phyloP scores from a whole-genome alignment of 805 yeast genomes.

The Pachysolen tannophilus region DNA sequence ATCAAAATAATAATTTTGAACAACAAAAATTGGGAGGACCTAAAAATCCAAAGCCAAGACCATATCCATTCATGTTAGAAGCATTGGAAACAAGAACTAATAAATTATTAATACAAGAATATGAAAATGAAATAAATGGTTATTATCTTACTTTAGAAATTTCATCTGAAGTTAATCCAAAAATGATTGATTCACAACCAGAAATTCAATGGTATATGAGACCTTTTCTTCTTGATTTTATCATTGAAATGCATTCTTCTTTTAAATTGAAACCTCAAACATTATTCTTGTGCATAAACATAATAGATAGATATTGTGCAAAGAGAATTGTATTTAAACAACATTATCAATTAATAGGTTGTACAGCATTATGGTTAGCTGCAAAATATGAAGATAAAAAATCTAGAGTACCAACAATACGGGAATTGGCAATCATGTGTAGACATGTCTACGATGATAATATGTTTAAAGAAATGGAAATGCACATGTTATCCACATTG shows the following conservation, averaged over 20 bases:
- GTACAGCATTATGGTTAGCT: constrained; percentile 90
- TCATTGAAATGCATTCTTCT: constrained; percentile 57
- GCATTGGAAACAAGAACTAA: constrained; percentile 38
- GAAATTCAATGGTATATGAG: constrained; percentile 72
- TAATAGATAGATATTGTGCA: constrained; percentile 88
- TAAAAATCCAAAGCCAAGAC: constrained; percentile 17
- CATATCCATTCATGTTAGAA: constrained; percentile 37
- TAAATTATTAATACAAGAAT: constrained; percentile 33
- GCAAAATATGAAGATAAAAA: constrained; percentile 68
- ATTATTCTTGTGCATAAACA: constrained; percentile 59
- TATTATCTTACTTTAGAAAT: constrained; percentile 34
- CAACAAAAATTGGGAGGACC: constrained; percentile 26
- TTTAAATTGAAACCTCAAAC: constrained; percentile 58
- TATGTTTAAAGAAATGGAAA: constrained; percentile 40
- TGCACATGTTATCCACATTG: constrained; percentile 31
- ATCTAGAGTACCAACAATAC: constrained; percentile 46
- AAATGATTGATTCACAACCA: constrained; percentile 77
- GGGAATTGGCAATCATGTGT: constrained; percentile 48
- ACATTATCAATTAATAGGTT: constrained; percentile 84
- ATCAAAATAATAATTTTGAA: too few relatives aligned
- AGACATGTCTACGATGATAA: constrained; percentile 45
- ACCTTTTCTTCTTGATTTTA: constrained; percentile 67
- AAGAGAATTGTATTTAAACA: constrained; percentile 76
- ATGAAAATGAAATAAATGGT: constrained; percentile 27
- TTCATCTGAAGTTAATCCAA: constrained; percentile 31